Percentiles rank a stretch among this genome's conserved stretches.
phyloP scores from a whole-genome alignment of 148 eudicot species.

The Cornus kousa region DNA sequence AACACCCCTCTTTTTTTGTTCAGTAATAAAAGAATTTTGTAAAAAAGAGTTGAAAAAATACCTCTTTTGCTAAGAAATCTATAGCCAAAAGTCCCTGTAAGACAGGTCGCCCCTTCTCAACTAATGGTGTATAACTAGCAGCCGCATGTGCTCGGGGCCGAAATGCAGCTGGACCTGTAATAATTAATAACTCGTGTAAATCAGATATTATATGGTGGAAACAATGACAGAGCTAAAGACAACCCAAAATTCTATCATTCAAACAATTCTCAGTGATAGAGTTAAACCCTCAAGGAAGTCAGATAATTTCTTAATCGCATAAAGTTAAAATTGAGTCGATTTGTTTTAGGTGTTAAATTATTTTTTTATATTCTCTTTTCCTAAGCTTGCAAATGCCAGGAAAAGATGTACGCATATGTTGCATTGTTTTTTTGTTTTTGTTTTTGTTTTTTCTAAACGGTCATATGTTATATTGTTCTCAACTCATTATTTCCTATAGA shows the following conservation, averaged over 20 bases:
- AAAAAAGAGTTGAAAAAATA: conserved; percentile 8
- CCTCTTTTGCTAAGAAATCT: conserved; percentile 96
- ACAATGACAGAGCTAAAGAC: conserved; percentile 1
- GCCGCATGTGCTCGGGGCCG: conserved; percentile 92
- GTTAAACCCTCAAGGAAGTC: neutral
- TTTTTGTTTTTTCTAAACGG: too few species aligned
- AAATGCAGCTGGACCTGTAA: conserved; percentile 98
- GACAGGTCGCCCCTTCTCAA: conserved; percentile 93
- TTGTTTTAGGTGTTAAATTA: neutral
- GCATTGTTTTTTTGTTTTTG: too few species aligned
- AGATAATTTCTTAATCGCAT: neutral
- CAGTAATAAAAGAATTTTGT: too few species aligned
- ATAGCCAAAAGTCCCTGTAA: conserved; percentile 93
- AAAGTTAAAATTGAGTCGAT: neutral
- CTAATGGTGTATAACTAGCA: conserved; percentile 58
- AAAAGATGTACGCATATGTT: neutral
- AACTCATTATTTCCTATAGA: too few species aligned
- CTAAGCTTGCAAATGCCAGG: neutral
- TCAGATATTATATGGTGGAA: conserved; percentile 13
- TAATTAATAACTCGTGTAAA: neutral
- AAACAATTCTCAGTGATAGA: neutral
- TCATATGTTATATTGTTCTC: too few species aligned
- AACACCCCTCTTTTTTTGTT: too few species aligned
- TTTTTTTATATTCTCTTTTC: neutral
- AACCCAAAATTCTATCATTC: neutral